A percentile compares a stretch with the other conserved stretches of the same genome.
These are phyloP conservation scores for Herpetomonas samuelpessoai DNA, from an alignment of 208 protist species.

Conservation along the genomic window DNA sequence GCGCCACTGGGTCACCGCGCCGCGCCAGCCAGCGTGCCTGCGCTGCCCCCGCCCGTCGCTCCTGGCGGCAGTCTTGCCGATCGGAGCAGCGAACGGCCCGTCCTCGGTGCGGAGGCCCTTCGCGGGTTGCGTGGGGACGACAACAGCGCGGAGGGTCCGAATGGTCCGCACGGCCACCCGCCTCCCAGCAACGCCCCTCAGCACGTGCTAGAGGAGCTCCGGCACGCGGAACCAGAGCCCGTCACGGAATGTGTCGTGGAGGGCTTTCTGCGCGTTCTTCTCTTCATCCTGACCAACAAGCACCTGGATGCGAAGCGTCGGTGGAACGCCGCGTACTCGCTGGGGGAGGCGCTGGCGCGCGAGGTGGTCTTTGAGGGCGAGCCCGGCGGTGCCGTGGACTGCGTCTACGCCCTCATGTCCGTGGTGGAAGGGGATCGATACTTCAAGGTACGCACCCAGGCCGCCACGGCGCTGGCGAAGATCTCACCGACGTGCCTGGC, in stretches of 20 bases:
- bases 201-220: neutral
- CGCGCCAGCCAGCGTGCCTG: neutral
- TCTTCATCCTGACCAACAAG: conserved; percentile 32
- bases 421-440: conserved; percentile 57
- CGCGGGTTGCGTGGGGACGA: too few relatives aligned
- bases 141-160: too few relatives aligned
- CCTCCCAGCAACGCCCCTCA: neutral
- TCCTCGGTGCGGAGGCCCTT: neutral
- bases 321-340: conserved; percentile 73
- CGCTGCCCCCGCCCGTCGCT: neutral
- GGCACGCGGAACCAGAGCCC: neutral
- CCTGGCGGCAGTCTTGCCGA: neutral
- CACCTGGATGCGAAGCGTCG: conserved; percentile 60
- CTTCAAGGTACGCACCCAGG: conserved; percentile 85
- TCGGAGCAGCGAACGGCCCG: neutral
- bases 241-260: conserved; percentile 56
- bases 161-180: too few relatives aligned
- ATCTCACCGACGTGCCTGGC: conserved; percentile 23
- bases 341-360: conserved; percentile 54
- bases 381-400: conserved; percentile 39
- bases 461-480: conserved; percentile 43
- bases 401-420: conserved; percentile 47
- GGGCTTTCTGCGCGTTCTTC: conserved; percentile 59
- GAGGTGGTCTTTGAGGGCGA: conserved; percentile 68
- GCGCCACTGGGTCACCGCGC: neutral